These are phyloP conservation scores for Talaromyces pinophilus DNA, from an alignment of 2,329 filamentous ascomycete species.

Conservation along the genomic window DNA sequence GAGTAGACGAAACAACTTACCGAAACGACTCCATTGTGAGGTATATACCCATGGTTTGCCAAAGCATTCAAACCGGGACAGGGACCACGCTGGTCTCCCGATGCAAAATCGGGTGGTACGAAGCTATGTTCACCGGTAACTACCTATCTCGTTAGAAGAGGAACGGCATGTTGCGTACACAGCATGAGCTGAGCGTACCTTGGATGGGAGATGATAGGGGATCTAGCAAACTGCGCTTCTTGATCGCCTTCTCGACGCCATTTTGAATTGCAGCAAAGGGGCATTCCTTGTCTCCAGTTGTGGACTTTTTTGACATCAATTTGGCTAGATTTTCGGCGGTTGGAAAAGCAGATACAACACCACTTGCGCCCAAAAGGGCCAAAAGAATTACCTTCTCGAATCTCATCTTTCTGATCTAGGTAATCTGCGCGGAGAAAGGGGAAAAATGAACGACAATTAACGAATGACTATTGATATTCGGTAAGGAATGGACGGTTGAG, in stretches of 20 bases:
- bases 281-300: slow-evolving; percentile 23
- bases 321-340: slow-evolving; percentile 17
- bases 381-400: background rate
- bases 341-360: slow-evolving; percentile 23
- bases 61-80: slow-evolving; percentile 48
- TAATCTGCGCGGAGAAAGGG: background rate
- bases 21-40: slow-evolving; percentile 41
- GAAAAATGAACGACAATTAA: background rate
- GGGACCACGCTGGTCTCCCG: slow-evolving; percentile 43
- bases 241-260: slow-evolving; percentile 19
- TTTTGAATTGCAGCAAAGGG: slow-evolving; percentile 27
- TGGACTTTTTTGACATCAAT: slow-evolving; percentile 5
- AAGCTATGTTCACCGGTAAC: slow-evolving; percentile 40
- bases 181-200: slow-evolving; percentile 27
- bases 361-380: slow-evolving; percentile 7
- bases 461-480: background rate
- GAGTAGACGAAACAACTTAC: slow-evolving; percentile 25
- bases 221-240: slow-evolving; percentile 31
- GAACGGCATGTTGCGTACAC: background rate
- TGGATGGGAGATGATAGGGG: slow-evolving; percentile 31
- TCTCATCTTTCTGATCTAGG: background rate
- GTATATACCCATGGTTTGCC: slow-evolving; percentile 48
- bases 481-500: background rate
- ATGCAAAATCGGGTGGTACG: slow-evolving; percentile 36
- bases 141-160: slow-evolving; percentile 21